Evolutionary conservation across 768 basidiomycete genomes (phyloP).

Genomic region (Russula brevipes): DNA sequence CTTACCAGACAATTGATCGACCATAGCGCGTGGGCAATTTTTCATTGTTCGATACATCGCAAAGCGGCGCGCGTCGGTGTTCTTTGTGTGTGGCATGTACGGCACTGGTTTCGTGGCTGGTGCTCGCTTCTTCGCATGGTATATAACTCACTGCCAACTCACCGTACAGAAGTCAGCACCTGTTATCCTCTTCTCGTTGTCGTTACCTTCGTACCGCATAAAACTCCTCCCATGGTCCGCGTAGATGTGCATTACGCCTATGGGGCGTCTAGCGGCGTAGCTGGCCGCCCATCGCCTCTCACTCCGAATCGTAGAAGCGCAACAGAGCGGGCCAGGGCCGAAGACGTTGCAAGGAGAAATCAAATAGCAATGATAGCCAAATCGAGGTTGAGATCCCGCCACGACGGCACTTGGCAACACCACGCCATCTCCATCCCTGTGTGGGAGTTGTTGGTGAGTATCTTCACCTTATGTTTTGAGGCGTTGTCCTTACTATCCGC

Average conservation of each 20-base stretch:
- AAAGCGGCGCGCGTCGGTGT: not conserved
- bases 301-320: not conserved
- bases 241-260: not conserved
- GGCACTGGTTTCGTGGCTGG: not conserved
- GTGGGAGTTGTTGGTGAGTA: constrained; percentile 1
- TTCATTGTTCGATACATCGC: not conserved
- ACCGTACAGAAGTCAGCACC: not conserved
- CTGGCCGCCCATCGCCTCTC: not conserved
- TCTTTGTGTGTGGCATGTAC: not conserved
- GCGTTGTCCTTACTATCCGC: not conserved
- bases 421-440: not conserved
- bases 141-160: no score
- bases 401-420: not conserved
- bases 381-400: not conserved
- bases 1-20: not conserved
- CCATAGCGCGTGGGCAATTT: not conserved
- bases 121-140: not conserved
- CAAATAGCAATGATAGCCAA: not conserved
- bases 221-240: constrained; percentile 1
- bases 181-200: not conserved
- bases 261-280: not conserved
- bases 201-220: not conserved
- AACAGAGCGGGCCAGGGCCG: not conserved
- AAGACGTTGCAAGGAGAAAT: not conserved
- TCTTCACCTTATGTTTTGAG: no score